Evolutionary conservation across 2,329 filamentous ascomycete genomes (phyloP), one percentile per base, ranked within the genome.

Genomic region (Pseudocercospora fijiensis): DNA sequence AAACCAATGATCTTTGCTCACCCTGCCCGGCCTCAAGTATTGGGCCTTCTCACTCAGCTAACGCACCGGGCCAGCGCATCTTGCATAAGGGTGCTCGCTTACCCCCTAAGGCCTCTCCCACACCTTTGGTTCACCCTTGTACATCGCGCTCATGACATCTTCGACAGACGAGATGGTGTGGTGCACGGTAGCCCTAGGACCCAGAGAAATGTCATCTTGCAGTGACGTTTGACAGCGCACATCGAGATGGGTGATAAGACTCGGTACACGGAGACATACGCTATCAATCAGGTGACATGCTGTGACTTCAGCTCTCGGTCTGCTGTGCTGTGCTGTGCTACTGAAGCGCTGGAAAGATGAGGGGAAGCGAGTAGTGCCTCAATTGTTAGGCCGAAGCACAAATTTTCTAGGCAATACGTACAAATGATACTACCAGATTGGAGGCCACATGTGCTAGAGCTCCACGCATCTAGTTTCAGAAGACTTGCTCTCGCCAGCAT

Each of bases 61-160:
- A 61, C 63, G 65, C 65, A 64, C 51, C 65, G 63, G 65, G 65
- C 65, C 66, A 69, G 66, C 68, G 51, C 68, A 69, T 68, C 63
- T 63, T 67, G 66, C 66, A 68, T 67, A 63, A 68, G 57, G 60
- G 51, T 63, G 57, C 62, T 61, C 52, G 58, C 62, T 56, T 56
- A 24, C 30, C 22, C 53, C 53, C 53, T 56, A 41, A 53, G 61
- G 53, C 62, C 45, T 61, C 33, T 62, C 51, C 65, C 65, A 52
- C 57, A 51, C 30, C 56, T 57, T 49, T 41, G 65, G 65, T 58
- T 57, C 60, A 55, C 58, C 64, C 65, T 57, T 26, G 53, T 43
- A 41, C 57, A 20, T 27, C 41, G 56, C 28, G 53, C 33, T 61
- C 41, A 61, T 51, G 52, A 18, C 57, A 60, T 22, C 24, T 56